These are phyloP conservation scores for Malassezia obtusa DNA, from an alignment of 1,284 basidiomycete species.

Conservation along the genomic window DNA sequence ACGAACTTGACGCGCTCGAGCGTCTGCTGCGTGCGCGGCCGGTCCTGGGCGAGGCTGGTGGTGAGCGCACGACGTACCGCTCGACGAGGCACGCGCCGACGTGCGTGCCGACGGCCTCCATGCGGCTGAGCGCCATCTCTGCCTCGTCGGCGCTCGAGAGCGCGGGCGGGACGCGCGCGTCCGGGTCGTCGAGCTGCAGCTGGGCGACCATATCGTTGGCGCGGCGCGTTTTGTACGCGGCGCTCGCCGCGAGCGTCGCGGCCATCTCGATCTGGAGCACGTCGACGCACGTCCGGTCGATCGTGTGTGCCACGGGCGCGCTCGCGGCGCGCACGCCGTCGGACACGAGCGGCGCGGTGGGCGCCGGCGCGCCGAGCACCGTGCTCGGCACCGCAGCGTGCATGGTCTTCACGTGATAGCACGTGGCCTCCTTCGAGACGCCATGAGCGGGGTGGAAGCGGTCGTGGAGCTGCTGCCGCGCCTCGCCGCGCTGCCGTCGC, in stretches of 20 bases:
- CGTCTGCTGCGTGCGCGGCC: conserved; percentile 66
- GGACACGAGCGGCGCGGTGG: not conserved
- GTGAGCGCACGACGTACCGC: conserved; percentile 54
- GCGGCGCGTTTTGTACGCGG: conserved; percentile 4
- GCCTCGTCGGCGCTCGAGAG: conserved; percentile 6
- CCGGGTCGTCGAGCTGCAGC: conserved; percentile 6
- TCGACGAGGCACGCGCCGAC: conserved; percentile 78
- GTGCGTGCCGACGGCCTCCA: conserved; percentile 75
- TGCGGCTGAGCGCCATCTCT: conserved; percentile 56
- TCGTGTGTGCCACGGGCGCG: not conserved
- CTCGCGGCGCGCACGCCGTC: not conserved
- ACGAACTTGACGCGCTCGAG: conserved; percentile 87
- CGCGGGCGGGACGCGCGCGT: conserved; percentile 8
- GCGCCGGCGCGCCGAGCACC: not conserved
- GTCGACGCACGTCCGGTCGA: conserved; percentile 2
- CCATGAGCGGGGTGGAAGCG: conserved; percentile 5
- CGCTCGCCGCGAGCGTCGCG: conserved; percentile 2
- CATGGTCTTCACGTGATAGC: not conserved
- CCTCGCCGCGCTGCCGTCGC: conserved; percentile 11
- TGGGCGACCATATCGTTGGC: conserved; percentile 14
- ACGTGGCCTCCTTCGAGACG: not conserved
- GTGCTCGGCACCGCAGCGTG: conserved; percentile 1
- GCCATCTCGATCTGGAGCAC: conserved; percentile 10
- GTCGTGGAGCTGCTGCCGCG: conserved; percentile 16
- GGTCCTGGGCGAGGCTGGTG: conserved; percentile 62